A percentile compares a stretch with the other conserved stretches of the same genome.
phyloP scores from a whole-genome alignment of 2,329 filamentous ascomycete species.

The Pseudocercospora fijiensis region DNA sequence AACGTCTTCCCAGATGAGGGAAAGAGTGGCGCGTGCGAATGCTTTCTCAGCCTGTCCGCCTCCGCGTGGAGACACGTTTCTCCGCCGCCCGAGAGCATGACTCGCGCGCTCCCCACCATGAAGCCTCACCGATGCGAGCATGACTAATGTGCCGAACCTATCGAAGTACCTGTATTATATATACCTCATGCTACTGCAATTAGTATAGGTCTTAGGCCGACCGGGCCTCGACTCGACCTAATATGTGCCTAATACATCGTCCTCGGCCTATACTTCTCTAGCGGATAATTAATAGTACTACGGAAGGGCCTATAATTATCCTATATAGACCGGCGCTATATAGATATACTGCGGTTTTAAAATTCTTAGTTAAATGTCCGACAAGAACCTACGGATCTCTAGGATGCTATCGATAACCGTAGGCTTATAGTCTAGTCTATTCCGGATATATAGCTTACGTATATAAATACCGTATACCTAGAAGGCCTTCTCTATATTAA shows the following conservation, averaged over 20 bases:
- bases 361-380: slow-evolving; percentile 22
- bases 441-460: slow-evolving; percentile 19
- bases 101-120: not conserved
- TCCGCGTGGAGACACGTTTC: not conserved
- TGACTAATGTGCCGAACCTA: no score
- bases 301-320: slow-evolving; percentile 22
- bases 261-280: slow-evolving; percentile 17
- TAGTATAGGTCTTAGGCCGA: slow-evolving; percentile 15
- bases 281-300: slow-evolving; percentile 16
- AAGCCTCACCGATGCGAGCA: no score
- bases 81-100: not conserved
- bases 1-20: not conserved
- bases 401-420: slow-evolving; percentile 13
- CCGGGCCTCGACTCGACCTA: slow-evolving; percentile 13
- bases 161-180: no score
- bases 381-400: slow-evolving; percentile 16
- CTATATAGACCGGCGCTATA: slow-evolving; percentile 20
- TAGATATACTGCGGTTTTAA: slow-evolving; percentile 23
- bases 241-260: slow-evolving; percentile 26
- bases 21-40: not conserved
- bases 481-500: slow-evolving; percentile 66
- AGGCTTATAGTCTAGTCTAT: slow-evolving; percentile 15
- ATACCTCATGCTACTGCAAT: slow-evolving; percentile 21
- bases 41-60: not conserved
- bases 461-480: slow-evolving; percentile 58